These are phyloP conservation scores for Plenodomus tracheiphilus DNA, from an alignment of 2,329 filamentous ascomycete species.

Conservation along the genomic window DNA sequence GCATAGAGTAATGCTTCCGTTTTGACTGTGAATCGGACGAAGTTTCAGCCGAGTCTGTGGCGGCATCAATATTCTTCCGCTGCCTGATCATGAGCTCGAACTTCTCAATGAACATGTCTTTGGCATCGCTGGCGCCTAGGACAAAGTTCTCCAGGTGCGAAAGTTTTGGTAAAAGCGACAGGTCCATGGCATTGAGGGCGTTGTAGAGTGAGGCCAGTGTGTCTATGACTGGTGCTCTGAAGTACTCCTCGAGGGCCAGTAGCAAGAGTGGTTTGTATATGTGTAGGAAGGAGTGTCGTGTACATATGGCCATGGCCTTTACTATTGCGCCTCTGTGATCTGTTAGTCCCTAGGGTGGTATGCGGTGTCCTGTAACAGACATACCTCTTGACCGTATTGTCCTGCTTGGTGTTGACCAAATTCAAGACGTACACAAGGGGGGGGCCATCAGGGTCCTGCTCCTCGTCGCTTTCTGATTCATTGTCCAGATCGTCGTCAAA, in stretches of 20 bases:
- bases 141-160: slow-evolving; percentile 83
- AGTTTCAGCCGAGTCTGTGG: slow-evolving; percentile 35
- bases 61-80: slow-evolving; percentile 68
- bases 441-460: slow-evolving; percentile 71
- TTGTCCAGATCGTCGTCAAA: slow-evolving; percentile 48
- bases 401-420: slow-evolving; percentile 96
- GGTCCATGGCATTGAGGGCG: slow-evolving; percentile 93
- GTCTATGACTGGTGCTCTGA: slow-evolving; percentile 85
- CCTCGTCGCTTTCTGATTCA: slow-evolving; percentile 56
- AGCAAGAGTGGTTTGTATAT: slow-evolving; percentile 98
- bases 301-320: slow-evolving; percentile 99
- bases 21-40: slow-evolving; percentile 47
- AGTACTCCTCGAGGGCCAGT: slow-evolving; percentile 93
- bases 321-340: slow-evolving; percentile 78
- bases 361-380: background rate
- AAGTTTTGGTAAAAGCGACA: slow-evolving; percentile 87
- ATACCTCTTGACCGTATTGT: slow-evolving; percentile 79
- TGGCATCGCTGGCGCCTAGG: slow-evolving; percentile 86
- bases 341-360: slow-evolving; percentile 11
- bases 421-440: slow-evolving; percentile 97
- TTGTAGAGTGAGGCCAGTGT: slow-evolving; percentile 88
- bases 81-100: slow-evolving; percentile 93
- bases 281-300: slow-evolving; percentile 93
- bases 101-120: slow-evolving; percentile 96
- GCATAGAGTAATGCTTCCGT: slow-evolving; percentile 71